A percentile compares a stretch with the other conserved stretches of the same genome.
phyloP scores from a whole-genome alignment of 345 rosid species.

The Eucalyptus sp. region DNA sequence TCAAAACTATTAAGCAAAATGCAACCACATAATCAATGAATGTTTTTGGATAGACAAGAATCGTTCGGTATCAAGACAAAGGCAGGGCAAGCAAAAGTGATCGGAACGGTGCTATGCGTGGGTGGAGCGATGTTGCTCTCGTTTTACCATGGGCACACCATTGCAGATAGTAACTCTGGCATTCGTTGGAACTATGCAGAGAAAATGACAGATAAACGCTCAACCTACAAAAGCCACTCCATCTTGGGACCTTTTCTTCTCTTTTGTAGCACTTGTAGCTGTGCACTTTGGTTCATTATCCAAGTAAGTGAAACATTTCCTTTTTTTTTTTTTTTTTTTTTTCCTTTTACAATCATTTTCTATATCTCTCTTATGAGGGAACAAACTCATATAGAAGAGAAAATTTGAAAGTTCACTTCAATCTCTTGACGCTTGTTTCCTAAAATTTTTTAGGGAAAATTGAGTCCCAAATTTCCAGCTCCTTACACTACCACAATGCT shows the following conservation, averaged over 20 bases:
- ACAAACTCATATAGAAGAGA: not conserved
- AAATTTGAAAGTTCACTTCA: not conserved
- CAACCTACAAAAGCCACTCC: conserved; percentile 19
- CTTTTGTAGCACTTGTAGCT: conserved; percentile 40
- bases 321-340: not conserved
- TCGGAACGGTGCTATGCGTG: conserved; percentile 70
- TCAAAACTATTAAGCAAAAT: not conserved
- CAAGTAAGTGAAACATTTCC: conserved; percentile 34
- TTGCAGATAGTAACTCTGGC: conserved; percentile 47
- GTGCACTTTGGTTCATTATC: conserved; percentile 76
- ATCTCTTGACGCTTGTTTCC: not conserved
- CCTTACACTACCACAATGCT: conserved; percentile 73
- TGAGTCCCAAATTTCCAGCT: conserved; percentile 59
- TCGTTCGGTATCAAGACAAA: conserved; percentile 34
- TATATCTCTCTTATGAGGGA: not conserved
- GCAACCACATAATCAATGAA: not conserved
- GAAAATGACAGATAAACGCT: conserved; percentile 1
- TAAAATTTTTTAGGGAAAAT: conserved; percentile 26
- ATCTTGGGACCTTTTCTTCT: conserved; percentile 55
- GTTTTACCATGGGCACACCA: conserved; percentile 60
- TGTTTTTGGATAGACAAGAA: conserved; percentile 50
- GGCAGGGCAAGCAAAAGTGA: conserved; percentile 71
- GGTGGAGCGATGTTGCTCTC: conserved; percentile 91
- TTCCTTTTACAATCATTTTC: not conserved
- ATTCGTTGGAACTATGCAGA: conserved; percentile 74